phyloP scores from a whole-genome alignment of 148 eudicot species.

The Talinum fruticosum region DNA sequence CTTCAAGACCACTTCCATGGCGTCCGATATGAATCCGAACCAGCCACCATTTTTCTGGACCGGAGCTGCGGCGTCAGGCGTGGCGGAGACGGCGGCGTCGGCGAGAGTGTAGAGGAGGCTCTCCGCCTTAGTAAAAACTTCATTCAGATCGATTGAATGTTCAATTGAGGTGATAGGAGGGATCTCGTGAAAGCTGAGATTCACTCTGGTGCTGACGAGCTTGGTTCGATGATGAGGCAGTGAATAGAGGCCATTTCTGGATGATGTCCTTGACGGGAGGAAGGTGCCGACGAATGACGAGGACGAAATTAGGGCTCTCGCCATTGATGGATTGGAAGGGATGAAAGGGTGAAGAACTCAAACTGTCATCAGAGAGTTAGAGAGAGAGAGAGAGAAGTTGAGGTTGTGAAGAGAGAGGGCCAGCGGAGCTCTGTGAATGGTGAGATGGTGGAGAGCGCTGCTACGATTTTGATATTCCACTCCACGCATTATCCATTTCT shows the following conservation, averaged over 20 bases:
- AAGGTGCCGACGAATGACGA: conserved; percentile 60
- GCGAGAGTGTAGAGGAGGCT: conserved; percentile 77
- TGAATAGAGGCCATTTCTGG: conserved; percentile 30
- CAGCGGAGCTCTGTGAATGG: background rate
- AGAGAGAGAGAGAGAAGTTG: background rate
- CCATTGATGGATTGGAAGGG: conserved; percentile 47
- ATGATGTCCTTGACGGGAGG: conserved; percentile 40
- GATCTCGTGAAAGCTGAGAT: conserved; percentile 56
- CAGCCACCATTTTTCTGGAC: conserved; percentile 84
- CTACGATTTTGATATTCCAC: background rate
- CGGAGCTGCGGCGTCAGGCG: conserved; percentile 37
- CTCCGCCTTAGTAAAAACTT: conserved; percentile 56
- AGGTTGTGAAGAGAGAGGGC: conserved; percentile 4
- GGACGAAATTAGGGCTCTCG: conserved; percentile 81
- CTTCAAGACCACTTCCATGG: conserved; percentile 96
- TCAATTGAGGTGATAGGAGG: conserved; percentile 50
- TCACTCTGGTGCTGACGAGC: conserved; percentile 47
- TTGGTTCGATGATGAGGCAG: conserved; percentile 37
- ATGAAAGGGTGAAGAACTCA: conserved; percentile 11
- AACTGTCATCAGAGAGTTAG: conserved; percentile 22
- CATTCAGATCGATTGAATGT: conserved; percentile 41
- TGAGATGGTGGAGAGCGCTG: background rate
- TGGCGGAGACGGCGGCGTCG: conserved; percentile 82
- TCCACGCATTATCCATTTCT: conserved; percentile 24
- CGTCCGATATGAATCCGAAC: conserved; percentile 89